These are phyloP conservation scores for cucumber (Cucumis sativus) DNA, from an alignment of 306 rosid genomes.

Conservation along the genomic window Cucumber_9930_V3 NC_026657.2:26779501-26780000, in stretches of 20 bases:
- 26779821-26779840: constrained; percentile 26
- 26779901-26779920: constrained; percentile 52
- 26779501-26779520: constrained; percentile 36
- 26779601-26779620: neutral
- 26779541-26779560: constrained; percentile 39
- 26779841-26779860: neutral
- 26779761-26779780: constrained; percentile 67
- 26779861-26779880: neutral
- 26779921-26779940: constrained; percentile 47
- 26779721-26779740: constrained; percentile 59
- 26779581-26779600: constrained; percentile 28
- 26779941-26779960: constrained; percentile 29
- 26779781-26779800: constrained; percentile 79
- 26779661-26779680: neutral
- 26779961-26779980: constrained; percentile 29
- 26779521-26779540: constrained; percentile 5
- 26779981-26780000: constrained; percentile 23
- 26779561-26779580: constrained; percentile 41
- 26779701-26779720: constrained; percentile 23
- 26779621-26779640: neutral
- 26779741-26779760: constrained; percentile 94
- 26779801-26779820: constrained; percentile 62
- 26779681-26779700: constrained; percentile 29
- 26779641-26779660: neutral
- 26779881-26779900: neutral